phyloP scores from a whole-genome alignment of 371 early-diverging fungal genomes.

The Mucor saturninus region DNA sequence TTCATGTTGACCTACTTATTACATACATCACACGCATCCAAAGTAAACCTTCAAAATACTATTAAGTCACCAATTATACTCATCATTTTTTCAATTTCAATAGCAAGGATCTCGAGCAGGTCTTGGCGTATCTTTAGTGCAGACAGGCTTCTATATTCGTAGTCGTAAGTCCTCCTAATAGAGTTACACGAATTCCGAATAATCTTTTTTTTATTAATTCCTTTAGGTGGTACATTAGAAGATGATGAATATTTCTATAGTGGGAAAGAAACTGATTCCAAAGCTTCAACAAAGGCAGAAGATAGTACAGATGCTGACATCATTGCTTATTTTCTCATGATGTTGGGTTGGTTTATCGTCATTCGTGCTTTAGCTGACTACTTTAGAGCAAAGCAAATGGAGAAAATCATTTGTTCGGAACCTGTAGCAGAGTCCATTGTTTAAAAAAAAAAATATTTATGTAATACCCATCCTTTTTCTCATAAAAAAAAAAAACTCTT shows the following conservation, averaged over 20 bases:
- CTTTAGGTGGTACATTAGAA: constrained; percentile 27
- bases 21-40: constrained; percentile 66
- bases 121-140: constrained; percentile 62
- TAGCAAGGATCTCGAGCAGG: constrained; percentile 66
- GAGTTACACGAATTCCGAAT: not conserved
- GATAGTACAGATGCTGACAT: constrained; percentile 25
- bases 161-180: constrained; percentile 37
- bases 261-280: constrained; percentile 20
- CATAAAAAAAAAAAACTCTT: too few species aligned
- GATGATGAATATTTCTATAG: constrained; percentile 26
- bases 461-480: too few species aligned
- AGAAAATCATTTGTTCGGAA: constrained; percentile 48
- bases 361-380: constrained; percentile 60
- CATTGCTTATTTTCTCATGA: constrained; percentile 55
- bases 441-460: constrained; percentile 1
- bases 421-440: constrained; percentile 29
- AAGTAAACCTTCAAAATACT: constrained; percentile 28
- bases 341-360: constrained; percentile 65
- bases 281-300: constrained; percentile 23
- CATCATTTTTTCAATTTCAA: not conserved
- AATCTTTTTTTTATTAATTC: not conserved
- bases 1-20: constrained; percentile 68
- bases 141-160: constrained; percentile 60
- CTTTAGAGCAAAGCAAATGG: constrained; percentile 54
- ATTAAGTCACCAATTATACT: not conserved